Base-by-base conservation (phyloP, 495 filamentous ascomycete species). In the Cladorrhinum samala region DNA sequence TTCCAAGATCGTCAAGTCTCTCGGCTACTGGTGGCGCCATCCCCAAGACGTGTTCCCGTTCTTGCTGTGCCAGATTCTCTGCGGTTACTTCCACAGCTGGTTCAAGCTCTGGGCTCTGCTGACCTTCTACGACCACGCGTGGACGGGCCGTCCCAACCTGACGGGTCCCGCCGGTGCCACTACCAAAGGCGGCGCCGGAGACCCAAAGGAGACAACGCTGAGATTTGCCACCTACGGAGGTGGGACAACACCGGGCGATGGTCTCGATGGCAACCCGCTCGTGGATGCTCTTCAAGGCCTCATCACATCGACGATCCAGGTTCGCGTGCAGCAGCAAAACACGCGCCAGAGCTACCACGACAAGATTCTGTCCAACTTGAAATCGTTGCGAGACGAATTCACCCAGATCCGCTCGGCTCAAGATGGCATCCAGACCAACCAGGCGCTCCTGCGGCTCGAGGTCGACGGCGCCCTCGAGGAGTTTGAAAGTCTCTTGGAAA, bases 21-120 rank as follows among this genome's bases (percentile, higher is more conserved):
- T 77, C 18, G 72, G 75, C 2, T 77, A 85, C 58, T 83, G 80
- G 63, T 66, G 70, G 56, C 71, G 75, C 21, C 69, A 86, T 53
- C 82, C 82, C 3, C 60, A 59, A 20, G 82, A 87, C 60, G 60
- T 84, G 11, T 25, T 68, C 17, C 76, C 23, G 14, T 20, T 80
- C 58, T 64, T 86, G 19, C 81, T 77, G 1, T 67, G 75, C 1
- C 77, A 76, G 41, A 68, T 84, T 36, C 20, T 69, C 11, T 87
- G 85, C 62, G 78, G 72, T 13, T 87, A 84, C 63, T 72, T 79
- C 50, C 84, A 87, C 56, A 71, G 72, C 36, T 55, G 81, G 36
- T 78, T 86, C 67, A 86, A 86, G 68, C 48, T 83, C n/a, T 81
- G 78, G 58, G 81, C 81, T 1, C 59, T 81, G 46, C 57, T 83